These are phyloP conservation scores for Ustilago esculenta DNA, from an alignment of 1,284 basidiomycete genomes.

Conservation along the genomic window DNA sequence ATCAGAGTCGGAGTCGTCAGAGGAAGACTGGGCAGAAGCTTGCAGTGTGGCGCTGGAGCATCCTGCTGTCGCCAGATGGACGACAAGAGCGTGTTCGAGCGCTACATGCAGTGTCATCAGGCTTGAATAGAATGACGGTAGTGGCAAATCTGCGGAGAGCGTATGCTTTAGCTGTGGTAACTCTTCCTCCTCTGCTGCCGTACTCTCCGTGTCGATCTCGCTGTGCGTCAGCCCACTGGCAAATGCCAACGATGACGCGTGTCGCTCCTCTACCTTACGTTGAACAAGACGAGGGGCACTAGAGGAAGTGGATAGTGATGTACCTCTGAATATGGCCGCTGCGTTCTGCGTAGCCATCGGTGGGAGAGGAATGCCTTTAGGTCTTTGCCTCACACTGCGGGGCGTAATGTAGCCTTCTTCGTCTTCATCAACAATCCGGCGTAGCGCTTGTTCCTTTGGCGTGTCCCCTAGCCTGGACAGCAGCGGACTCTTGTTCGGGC, in stretches of 20 bases:
- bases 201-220: conserved; percentile 5
- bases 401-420: conserved; percentile 46
- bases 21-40: conserved; percentile 5
- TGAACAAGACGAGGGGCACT: conserved; percentile 9
- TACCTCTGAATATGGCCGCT: conserved; percentile 37
- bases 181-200: neutral
- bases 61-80: conserved; percentile 61
- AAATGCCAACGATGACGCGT: neutral
- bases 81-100: conserved; percentile 59
- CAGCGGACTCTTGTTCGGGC: conserved; percentile 30
- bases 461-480: conserved; percentile 13
- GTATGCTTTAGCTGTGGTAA: conserved; percentile 19
- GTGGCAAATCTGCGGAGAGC: conserved; percentile 37
- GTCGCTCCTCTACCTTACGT: neutral
- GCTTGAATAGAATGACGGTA: conserved; percentile 50
- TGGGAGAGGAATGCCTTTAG: conserved; percentile 25
- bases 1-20: conserved; percentile 15
- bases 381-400: conserved; percentile 31
- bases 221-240: conserved; percentile 3
- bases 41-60: conserved; percentile 43
- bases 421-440: conserved; percentile 33
- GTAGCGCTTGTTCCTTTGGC: conserved; percentile 23
- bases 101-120: conserved; percentile 54
- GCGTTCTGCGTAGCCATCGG: conserved; percentile 40
- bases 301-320: conserved; percentile 10